Percentiles rank a stretch among this genome's conserved stretches.
Evolutionary conservation across 768 basidiomycete genomes (phyloP).

Genomic region (Naganishia randhawae): DNA sequence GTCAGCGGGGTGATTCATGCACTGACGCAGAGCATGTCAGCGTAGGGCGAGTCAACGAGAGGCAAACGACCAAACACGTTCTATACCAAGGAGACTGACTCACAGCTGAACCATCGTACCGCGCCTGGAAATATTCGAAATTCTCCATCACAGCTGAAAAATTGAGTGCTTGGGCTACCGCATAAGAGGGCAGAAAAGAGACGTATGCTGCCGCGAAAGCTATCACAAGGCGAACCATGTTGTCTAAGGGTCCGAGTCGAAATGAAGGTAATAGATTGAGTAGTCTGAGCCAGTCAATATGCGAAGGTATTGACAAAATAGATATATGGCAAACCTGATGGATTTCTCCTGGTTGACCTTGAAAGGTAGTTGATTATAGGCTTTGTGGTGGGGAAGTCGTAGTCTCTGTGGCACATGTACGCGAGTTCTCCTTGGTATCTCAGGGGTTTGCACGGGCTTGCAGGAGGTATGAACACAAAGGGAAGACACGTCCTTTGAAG

Average conservation of each 20-base stretch:
- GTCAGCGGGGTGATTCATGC: conserved; percentile 18
- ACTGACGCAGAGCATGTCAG: not conserved
- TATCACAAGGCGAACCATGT: not conserved
- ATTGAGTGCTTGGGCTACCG: conserved; percentile 8
- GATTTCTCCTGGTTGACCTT: too few species aligned
- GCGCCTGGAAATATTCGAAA: conserved; percentile 4
- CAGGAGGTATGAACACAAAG: not conserved
- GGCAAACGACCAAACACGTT: too few species aligned
- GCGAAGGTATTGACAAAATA: not conserved
- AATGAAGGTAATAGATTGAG: not conserved
- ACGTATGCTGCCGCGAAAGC: not conserved
- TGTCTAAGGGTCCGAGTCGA: not conserved
- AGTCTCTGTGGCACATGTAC: not conserved
- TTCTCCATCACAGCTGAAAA: not conserved
- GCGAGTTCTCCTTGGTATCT: not conserved
- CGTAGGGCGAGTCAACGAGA: not conserved
- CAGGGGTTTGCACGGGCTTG: not conserved
- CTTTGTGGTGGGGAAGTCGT: not conserved
- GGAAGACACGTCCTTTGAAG: not conserved
- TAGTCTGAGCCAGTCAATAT: not conserved
- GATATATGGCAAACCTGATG: not conserved
- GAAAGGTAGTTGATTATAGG: too few species aligned
- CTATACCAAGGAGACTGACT: too few species aligned
- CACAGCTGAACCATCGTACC: conserved; percentile 21
- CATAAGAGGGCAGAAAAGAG: not conserved